These are phyloP conservation scores for Cutaneotrichosporon sp. DNA, from an alignment of 1,284 basidiomycete species.

Conservation along the genomic window DNA sequence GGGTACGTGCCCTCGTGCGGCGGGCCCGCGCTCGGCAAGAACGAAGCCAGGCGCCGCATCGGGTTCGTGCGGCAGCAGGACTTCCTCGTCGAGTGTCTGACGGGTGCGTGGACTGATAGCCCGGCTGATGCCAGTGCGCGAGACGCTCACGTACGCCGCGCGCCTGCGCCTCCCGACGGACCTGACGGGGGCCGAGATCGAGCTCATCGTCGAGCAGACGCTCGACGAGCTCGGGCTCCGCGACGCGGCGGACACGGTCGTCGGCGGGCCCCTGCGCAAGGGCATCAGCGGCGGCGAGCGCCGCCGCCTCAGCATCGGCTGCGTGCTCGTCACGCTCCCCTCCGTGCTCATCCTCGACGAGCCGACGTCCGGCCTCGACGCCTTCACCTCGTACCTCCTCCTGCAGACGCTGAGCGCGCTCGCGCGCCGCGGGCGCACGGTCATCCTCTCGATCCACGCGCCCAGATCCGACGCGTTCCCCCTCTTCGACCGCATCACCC, in stretches of 20 bases:
- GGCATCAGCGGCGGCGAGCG: slow-evolving; percentile 85
- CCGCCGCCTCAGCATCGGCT: slow-evolving; percentile 75
- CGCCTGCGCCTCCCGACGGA: slow-evolving; percentile 57
- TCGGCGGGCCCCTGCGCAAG: slow-evolving; percentile 57
- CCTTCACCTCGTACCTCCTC: slow-evolving; percentile 58
- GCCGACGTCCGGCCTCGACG: slow-evolving; percentile 55
- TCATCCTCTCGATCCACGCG: slow-evolving; percentile 60
- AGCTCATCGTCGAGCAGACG: slow-evolving; percentile 58
- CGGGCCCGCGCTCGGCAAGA: slow-evolving; percentile 19
- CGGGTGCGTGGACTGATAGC: slow-evolving; percentile 35
- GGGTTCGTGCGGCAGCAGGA: slow-evolving; percentile 54
- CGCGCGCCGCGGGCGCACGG: slow-evolving; percentile 56
- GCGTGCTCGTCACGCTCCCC: slow-evolving; percentile 76
- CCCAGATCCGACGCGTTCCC: slow-evolving; percentile 60
- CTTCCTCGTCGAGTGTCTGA: slow-evolving; percentile 52
- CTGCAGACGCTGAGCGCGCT: slow-evolving; percentile 58
- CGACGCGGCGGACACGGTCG: slow-evolving; percentile 58
- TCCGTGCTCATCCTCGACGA: slow-evolving; percentile 76
- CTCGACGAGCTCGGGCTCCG: slow-evolving; percentile 59
- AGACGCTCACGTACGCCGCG: slow-evolving; percentile 59
- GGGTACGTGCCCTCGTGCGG: slow-evolving; percentile 18
- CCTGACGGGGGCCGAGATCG: slow-evolving; percentile 45
- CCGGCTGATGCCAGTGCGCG: slow-evolving; percentile 51
- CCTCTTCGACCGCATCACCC: slow-evolving; percentile 57
- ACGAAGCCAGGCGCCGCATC: slow-evolving; percentile 47